Evolutionary conservation across 371 early-diverging fungal genomes (phyloP), one percentile per base, ranked within the genome.

Genomic region (Circinella umbellata): DNA sequence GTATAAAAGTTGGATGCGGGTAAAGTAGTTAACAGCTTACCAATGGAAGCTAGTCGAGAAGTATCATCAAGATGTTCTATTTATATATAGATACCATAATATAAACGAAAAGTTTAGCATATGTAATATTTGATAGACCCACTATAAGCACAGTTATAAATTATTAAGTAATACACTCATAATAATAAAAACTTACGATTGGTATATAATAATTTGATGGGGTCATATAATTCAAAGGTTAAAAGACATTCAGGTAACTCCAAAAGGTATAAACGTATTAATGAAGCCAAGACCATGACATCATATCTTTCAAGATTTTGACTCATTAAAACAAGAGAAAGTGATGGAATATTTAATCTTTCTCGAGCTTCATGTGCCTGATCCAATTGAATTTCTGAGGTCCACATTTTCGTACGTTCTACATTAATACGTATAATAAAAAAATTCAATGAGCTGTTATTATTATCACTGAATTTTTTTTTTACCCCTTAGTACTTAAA

Each of bases 181-280:
- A 27, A 27, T 27, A 18, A 14, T 17, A 11, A 1, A 20, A 35
- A 69, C 85, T 83, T 85, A 86, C 90, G 80, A 61, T 80, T 83
- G 34, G 86, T 75, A 74, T 93, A 93, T 35, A 92, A 71, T 13
- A 88, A 75, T 72, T 91, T 90, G 64, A 88, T 84, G 3, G 92
- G 86, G 10, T 91, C 93, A 61, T 93, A 92, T n/a, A 92, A 82
- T 66, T 91, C 91, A 70, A 85, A 88, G 1, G 92, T 91, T 18
- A 89, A 78, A 47, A 92, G 66, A 42, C 91, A 91, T 51, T 87
- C 89, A 3, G 93, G 93, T 14, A 93, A 78, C 65, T 93, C 93
- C 80, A 91, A 74, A 39, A 93, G 79, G 66, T 92, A 93, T 36
- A 93, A 76, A 8, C 89, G 84, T 35, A 93, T 70, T 3, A 88